These are phyloP conservation scores for Chlorella sp. DNA, from an alignment of 139 green algal genomes.

Conservation along the genomic window DNA sequence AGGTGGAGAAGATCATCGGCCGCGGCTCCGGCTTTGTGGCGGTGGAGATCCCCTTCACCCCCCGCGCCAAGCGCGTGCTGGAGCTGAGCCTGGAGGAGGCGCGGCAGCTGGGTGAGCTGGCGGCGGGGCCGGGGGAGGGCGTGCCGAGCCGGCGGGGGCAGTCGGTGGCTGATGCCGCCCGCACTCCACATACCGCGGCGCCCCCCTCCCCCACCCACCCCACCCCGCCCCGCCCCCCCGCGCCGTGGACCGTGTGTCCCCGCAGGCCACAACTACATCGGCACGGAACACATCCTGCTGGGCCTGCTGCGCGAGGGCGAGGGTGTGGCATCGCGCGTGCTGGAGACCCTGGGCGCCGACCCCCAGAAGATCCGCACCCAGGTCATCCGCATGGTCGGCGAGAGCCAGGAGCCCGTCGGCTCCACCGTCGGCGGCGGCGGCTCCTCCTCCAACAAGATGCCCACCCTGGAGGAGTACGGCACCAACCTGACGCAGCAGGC, in stretches of 20 bases:
- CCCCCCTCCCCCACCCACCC: neutral
- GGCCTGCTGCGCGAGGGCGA: constrained; percentile 97
- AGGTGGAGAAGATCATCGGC: constrained; percentile 99
- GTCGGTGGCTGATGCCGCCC: no score
- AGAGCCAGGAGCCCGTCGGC: constrained; percentile 95
- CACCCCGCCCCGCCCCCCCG: no score
- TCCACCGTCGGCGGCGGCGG: constrained; percentile 78
- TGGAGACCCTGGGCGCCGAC: constrained; percentile 97
- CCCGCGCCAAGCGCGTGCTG: constrained; percentile 97
- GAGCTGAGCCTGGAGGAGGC: constrained; percentile 99
- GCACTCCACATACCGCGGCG: no score
- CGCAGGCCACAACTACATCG: constrained; percentile 99
- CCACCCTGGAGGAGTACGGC: constrained; percentile 98
- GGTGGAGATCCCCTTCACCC: constrained; percentile 99
- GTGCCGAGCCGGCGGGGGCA: no score
- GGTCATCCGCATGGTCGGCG: constrained; percentile 99
- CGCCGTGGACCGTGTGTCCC: no score
- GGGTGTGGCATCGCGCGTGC: constrained; percentile 94
- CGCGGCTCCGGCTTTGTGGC: constrained; percentile 97
- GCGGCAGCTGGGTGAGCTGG: constrained; percentile 85
- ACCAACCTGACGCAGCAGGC: constrained; percentile 98
- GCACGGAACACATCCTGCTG: constrained; percentile 99
- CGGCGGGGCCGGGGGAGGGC: neutral
- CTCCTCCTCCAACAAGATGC: constrained; percentile 93
- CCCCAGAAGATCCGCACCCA: constrained; percentile 95